A percentile compares a stretch with the other conserved stretches of the same genome.
Evolutionary conservation across 129 eudicot genomes (phyloP).

Genomic region (Oenanthe sinensis): DNA sequence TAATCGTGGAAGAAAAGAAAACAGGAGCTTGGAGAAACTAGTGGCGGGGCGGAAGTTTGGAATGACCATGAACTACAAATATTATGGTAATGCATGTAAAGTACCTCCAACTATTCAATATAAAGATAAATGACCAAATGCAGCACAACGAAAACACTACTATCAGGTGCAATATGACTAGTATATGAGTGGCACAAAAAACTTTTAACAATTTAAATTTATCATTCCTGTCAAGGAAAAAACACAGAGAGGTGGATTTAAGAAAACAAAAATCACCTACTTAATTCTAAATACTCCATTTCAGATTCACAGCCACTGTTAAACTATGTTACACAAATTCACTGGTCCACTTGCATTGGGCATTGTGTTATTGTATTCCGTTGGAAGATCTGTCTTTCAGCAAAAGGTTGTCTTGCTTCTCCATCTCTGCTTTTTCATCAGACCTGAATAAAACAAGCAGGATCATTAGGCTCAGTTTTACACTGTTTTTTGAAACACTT

Average conservation of each 20-base stretch:
- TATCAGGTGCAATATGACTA: neutral
- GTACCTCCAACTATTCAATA: too few species aligned
- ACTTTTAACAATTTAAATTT: neutral
- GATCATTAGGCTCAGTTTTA: neutral
- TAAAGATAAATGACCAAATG: too few species aligned
- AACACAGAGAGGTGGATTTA: neutral
- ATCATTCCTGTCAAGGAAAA: neutral
- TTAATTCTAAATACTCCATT: neutral
- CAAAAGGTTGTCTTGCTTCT: neutral
- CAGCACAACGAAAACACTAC: too few species aligned
- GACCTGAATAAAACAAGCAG: neutral
- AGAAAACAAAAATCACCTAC: too few species aligned
- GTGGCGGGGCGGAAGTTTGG: too few species aligned
- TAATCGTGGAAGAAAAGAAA: too few species aligned
- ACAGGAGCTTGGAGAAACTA: too few species aligned
- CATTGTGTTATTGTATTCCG: neutral
- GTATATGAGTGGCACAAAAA: neutral
- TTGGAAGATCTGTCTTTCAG: neutral
- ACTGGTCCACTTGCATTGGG: neutral
- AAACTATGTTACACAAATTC: neutral
- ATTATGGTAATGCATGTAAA: too few species aligned
- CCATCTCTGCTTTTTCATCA: neutral
- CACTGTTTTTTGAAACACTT: neutral
- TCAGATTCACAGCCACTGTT: neutral
- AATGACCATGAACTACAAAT: too few species aligned